A percentile compares a stretch with the other conserved stretches of the same genome.
Conservation (phyloP, 257 asterid species). For the Oldenlandia corymbosa region DNA sequence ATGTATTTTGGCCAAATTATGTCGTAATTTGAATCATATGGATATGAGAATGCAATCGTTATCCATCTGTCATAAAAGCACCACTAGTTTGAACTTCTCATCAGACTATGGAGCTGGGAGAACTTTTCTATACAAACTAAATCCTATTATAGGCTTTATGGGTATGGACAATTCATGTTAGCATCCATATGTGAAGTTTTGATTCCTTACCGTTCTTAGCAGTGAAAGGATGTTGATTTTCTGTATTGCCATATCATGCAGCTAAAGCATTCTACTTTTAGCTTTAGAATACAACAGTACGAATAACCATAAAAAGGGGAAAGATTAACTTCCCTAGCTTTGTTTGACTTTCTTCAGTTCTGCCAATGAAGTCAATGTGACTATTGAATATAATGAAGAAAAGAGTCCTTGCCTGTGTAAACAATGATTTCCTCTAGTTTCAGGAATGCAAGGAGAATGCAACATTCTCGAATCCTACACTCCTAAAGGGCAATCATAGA, state of each 20-base stretch:
- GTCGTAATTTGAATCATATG: background rate
- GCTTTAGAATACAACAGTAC: background rate
- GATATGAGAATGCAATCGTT: background rate
- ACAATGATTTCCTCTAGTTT: background rate
- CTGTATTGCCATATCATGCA: background rate
- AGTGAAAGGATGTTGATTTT: background rate
- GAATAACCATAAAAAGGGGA: background rate
- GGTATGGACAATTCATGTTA: background rate
- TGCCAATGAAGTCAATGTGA: background rate
- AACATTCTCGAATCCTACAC: no score
- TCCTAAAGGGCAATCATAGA: no score
- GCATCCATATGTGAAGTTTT: background rate
- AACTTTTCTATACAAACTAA: background rate
- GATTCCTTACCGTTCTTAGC: background rate
- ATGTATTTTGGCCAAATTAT: background rate
- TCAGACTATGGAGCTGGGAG: background rate
- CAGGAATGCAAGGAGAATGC: no score
- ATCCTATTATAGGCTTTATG: background rate
- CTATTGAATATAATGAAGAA: background rate
- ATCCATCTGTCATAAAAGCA: background rate
- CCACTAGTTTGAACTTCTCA: background rate
- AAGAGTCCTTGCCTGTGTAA: background rate
- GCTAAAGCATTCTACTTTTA: background rate
- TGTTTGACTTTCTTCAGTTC: background rate
- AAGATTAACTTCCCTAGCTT: no score